A percentile compares a stretch with the other conserved stretches of the same genome.
Conservation (phyloP, 2,329 filamentous ascomycete genomes). For the Dothistroma septosporum region DNA sequence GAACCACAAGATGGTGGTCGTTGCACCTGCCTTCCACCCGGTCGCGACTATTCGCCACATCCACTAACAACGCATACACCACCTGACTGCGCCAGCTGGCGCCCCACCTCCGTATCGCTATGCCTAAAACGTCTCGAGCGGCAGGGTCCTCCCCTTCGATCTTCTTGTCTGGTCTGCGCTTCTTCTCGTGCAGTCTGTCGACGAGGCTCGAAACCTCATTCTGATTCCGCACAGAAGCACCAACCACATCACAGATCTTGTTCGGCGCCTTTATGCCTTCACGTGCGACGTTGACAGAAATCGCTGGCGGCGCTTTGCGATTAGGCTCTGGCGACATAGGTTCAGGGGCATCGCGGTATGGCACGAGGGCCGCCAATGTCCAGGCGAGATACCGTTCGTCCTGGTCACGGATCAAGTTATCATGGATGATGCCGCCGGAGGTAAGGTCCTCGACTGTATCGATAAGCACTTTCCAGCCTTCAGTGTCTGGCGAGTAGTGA, state of each 20-base stretch:
- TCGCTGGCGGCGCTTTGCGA: constrained; percentile 54
- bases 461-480: constrained; percentile 62
- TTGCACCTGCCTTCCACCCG: constrained; percentile 42
- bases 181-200: constrained; percentile 45
- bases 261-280: constrained; percentile 79
- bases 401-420: constrained; percentile 54
- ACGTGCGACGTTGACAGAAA: constrained; percentile 61
- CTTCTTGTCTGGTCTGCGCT: constrained; percentile 43
- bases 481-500: constrained; percentile 54
- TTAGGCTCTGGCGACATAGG: constrained; percentile 39
- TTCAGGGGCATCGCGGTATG: constrained; percentile 59
- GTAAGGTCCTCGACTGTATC: constrained; percentile 54
- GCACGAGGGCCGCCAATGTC: constrained; percentile 69
- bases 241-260: constrained; percentile 65
- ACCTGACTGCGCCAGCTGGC: constrained; percentile 68
- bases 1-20: constrained; percentile 9
- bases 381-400: constrained; percentile 70
- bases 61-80: constrained; percentile 62
- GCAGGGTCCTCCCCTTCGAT: constrained; percentile 41
- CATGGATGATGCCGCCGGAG: constrained; percentile 27
- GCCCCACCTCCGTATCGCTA: constrained; percentile 72
- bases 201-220: constrained; percentile 62
- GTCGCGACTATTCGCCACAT: constrained; percentile 47
- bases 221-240: constrained; percentile 60
- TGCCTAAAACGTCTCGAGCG: constrained; percentile 63